Percentiles rank a stretch among this genome's conserved stretches.
Conservation (phyloP, 2,329 filamentous ascomycete genomes). For the Lecanosticta acicola region DNA sequence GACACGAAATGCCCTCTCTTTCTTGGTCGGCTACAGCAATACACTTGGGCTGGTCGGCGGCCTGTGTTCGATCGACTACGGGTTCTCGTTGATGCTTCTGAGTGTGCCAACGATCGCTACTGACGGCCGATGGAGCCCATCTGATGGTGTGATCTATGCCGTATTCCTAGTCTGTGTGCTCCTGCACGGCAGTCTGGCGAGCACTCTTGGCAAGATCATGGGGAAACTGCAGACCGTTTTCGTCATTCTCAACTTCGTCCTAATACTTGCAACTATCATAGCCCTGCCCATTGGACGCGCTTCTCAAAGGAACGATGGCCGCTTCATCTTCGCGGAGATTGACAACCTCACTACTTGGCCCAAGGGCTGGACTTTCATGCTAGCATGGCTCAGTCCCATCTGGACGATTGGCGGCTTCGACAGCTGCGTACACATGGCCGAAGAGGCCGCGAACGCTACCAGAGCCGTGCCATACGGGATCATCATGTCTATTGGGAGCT, state of each 20-base stretch:
- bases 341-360: conserved; percentile 54
- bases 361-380: conserved; percentile 48
- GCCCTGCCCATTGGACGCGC: conserved; percentile 48
- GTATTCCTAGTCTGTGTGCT: conserved; percentile 53
- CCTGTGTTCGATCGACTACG: conserved; percentile 57
- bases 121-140: conserved; percentile 53
- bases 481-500: conserved; percentile 51
- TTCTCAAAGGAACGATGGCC: conserved; percentile 37
- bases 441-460: conserved; percentile 56
- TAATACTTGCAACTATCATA: conserved; percentile 52
- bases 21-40: conserved; percentile 57
- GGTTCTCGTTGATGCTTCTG: conserved; percentile 54
- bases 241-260: conserved; percentile 50
- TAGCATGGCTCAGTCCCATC: conserved; percentile 57
- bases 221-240: conserved; percentile 53
- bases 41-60: conserved; percentile 57
- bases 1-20: conserved; percentile 53
- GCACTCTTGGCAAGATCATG: conserved; percentile 52
- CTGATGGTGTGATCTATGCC: conserved; percentile 52
- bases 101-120: conserved; percentile 54
- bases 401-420: conserved; percentile 58
- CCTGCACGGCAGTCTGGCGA: conserved; percentile 51
- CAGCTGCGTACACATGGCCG: conserved; percentile 54
- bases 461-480: conserved; percentile 57
- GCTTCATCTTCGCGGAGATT: conserved; percentile 52